A percentile compares a stretch with the other conserved stretches of the same genome.
Conservation (phyloP, 305 asterid genomes). For the Salvia sclarea region DNA sequence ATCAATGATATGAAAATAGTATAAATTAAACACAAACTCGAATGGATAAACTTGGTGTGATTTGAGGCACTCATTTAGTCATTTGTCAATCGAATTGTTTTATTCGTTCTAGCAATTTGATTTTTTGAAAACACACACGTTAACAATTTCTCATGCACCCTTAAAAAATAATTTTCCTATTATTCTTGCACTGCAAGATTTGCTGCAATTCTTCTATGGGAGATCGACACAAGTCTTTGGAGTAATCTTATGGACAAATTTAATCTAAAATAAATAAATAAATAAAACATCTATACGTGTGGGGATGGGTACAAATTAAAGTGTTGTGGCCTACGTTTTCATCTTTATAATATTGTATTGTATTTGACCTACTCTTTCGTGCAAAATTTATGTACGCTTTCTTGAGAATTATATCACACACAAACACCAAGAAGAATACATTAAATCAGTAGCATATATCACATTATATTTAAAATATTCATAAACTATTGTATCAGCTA, state of each 20-base stretch:
- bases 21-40: neutral
- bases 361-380: neutral
- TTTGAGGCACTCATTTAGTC: neutral
- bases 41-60: neutral
- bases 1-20: neutral
- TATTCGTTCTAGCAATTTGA: too few species aligned
- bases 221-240: neutral
- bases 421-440: neutral
- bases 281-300: neutral
- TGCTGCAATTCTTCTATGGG: neutral
- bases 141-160: neutral
- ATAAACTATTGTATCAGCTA: too few species aligned
- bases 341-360: neutral
- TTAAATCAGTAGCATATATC: too few species aligned
- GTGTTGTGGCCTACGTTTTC: neutral
- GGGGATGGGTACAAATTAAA: neutral
- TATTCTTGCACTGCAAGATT: neutral
- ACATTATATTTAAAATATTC: too few species aligned
- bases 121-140: neutral
- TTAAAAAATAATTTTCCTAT: neutral
- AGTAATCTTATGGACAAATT: neutral
- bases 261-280: neutral
- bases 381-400: neutral
- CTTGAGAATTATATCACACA: neutral
- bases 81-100: neutral